Percentiles rank a stretch among this genome's conserved stretches.
These are phyloP conservation scores for Brassica rapa DNA, from an alignment of 345 rosid genomes.

Conservation along the genomic window DNA sequence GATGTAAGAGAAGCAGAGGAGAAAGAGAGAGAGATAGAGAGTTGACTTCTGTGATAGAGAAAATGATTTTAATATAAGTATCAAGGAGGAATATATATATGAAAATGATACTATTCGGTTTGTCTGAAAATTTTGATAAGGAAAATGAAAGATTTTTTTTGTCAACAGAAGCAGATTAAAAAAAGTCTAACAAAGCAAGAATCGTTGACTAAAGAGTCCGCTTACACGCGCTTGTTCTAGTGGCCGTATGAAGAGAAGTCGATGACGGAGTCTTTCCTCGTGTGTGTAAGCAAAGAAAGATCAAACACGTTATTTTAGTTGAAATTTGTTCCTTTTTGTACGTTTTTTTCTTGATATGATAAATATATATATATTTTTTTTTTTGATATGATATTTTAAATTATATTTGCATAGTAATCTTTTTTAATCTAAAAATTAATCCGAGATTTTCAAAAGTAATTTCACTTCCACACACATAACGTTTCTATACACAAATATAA, in stretches of 20 bases:
- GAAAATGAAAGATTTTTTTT: not conserved
- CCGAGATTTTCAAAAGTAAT: not conserved
- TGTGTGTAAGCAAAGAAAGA: not conserved
- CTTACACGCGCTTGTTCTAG: slow-evolving; percentile 3
- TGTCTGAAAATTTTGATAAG: slow-evolving; percentile 1
- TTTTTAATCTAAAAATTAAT: too few species aligned
- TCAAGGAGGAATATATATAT: slow-evolving; percentile 14
- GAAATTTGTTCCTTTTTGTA: not conserved
- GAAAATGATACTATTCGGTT: slow-evolving; percentile 26
- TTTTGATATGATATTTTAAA: too few species aligned
- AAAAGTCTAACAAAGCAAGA: not conserved
- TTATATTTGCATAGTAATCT: too few species aligned
- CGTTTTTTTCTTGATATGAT: not conserved
- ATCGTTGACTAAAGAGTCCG: slow-evolving; percentile 32
- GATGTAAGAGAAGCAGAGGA: not conserved
- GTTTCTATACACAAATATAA: not conserved
- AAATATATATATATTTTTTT: too few species aligned
- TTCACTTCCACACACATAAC: not conserved
- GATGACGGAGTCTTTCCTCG: not conserved
- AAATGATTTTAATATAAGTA: not conserved
- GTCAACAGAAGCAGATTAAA: slow-evolving; percentile 12
- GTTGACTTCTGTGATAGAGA: slow-evolving; percentile 1
- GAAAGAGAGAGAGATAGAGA: not conserved
- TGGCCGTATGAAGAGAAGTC: not conserved
- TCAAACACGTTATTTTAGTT: not conserved